Evolutionary conservation across 75 land plant genomes (phyloP), one percentile per base, ranked within the genome.

Genomic region (Larix kaempferi): DNA sequence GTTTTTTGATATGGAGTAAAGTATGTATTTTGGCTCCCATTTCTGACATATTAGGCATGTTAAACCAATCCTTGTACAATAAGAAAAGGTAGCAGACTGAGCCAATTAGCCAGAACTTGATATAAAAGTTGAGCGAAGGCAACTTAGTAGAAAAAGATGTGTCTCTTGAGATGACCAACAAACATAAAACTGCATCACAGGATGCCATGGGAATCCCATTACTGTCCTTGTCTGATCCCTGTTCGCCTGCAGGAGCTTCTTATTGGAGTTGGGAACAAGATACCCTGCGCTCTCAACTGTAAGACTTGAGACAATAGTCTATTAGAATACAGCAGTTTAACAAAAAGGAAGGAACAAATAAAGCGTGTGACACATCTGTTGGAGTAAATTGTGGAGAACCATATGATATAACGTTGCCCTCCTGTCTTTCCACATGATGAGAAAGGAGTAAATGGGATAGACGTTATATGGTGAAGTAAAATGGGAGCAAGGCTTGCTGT

Each of bases 401-500:
- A 49, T 49, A 10, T 49, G 54, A 49, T 49, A 49, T 49, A 49
- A 49, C 54, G 54, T 49, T 49, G 54, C 54, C 1, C 54, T 49
- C 54, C 12, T 49, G 54, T 11, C 11, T 10, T 10, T 2, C 12
- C 54, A 49, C 54, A 49, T 10, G 54, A 49, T 49, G 54, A 49
- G 54, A 49, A 10, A 49, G 54, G 54, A 65, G 35, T 65, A 39
- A 16, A 65, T 17, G 69, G 35, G 69, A 65, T 35, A 19, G 21
- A 33, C n/a, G 69, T 14, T 3, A 33, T 29, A 2, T 49, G 33
- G 10, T 65, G 21, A 17, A 65, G 69, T 65, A 35, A 65, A 33
- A 35, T 65, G 21, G 69, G 35, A 17, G 69, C 69, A 65, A 65
- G 16, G 41, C 27, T 65, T 35, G 69, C 39, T 64, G 67, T 64